These are phyloP conservation scores for Trichoderma reesei DNA, from an alignment of 495 filamentous ascomycete genomes.

Conservation along the genomic window DNA sequence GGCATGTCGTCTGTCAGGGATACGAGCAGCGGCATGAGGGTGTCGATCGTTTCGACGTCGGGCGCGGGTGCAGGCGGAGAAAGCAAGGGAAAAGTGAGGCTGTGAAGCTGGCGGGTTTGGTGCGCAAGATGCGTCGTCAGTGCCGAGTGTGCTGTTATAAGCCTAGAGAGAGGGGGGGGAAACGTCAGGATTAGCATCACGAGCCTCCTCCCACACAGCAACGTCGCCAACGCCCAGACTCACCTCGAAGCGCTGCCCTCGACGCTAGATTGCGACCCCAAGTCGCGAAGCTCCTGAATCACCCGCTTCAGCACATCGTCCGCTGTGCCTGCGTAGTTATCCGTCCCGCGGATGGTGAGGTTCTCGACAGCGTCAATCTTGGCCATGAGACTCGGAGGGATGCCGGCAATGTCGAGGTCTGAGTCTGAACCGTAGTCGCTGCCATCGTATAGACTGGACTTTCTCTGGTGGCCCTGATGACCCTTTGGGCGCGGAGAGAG, in stretches of 20 bases:
- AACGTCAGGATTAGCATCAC: neutral
- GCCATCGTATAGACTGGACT: conserved; percentile 46
- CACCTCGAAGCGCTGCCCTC: conserved; percentile 74
- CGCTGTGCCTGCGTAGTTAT: conserved; percentile 56
- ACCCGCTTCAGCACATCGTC: conserved; percentile 64
- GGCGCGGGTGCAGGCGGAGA: conserved; percentile 45
- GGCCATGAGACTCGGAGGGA: conserved; percentile 61
- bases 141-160: conserved; percentile 81
- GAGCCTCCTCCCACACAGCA: neutral
- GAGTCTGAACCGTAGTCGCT: conserved; percentile 59
- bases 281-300: conserved; percentile 61
- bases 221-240: conserved; percentile 16
- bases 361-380: conserved; percentile 71
- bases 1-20: conserved; percentile 45
- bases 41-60: conserved; percentile 51
- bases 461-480: conserved; percentile 36
- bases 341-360: conserved; percentile 60
- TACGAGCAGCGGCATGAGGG: conserved; percentile 54
- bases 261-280: conserved; percentile 70
- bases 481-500: conserved; percentile 23
- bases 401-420: conserved; percentile 60
- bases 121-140: conserved; percentile 75
- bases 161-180: conserved; percentile 33
- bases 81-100: conserved; percentile 65
- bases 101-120: conserved; percentile 73